These are phyloP conservation scores for Saitozyma sp. DNA, from an alignment of 768 basidiomycete species.

Conservation along the genomic window DNA sequence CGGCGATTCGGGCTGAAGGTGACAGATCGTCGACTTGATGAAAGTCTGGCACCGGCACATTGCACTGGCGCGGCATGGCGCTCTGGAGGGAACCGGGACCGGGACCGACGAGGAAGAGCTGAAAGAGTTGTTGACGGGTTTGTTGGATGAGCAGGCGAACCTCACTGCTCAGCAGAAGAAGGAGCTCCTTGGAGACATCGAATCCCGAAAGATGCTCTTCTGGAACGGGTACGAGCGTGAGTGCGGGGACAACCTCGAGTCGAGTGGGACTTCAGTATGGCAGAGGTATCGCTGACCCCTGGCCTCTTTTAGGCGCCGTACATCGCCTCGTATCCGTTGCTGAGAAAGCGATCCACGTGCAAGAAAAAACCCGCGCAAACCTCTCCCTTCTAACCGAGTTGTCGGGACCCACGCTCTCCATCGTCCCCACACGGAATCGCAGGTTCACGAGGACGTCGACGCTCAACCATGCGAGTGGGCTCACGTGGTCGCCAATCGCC, in stretches of 20 bases:
- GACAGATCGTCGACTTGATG: conserved; percentile 11
- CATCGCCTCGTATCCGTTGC: too few species aligned
- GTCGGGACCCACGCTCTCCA: too few species aligned
- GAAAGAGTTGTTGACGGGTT: neutral
- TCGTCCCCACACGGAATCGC: too few species aligned
- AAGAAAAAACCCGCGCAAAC: too few species aligned
- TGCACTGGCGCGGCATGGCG: conserved; percentile 1
- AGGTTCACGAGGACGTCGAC: too few species aligned
- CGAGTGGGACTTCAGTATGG: too few species aligned
- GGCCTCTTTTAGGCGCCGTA: too few species aligned
- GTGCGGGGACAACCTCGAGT: neutral
- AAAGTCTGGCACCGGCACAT: conserved; percentile 16
- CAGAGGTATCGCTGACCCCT: too few species aligned
- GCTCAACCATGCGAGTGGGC: too few species aligned
- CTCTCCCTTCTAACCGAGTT: too few species aligned
- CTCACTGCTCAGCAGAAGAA: neutral
- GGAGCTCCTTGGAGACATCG: neutral
- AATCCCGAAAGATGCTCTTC: neutral
- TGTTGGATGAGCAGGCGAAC: neutral
- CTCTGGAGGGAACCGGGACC: conserved; percentile 3
- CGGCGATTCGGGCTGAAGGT: neutral
- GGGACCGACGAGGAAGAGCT: conserved; percentile 6
- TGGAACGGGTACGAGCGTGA: conserved; percentile 9
- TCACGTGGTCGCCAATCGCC: too few species aligned
- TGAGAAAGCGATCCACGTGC: too few species aligned